Evolutionary conservation across 192 early-diverging fungal species (phyloP), one percentile per base, ranked within the genome.

Genomic region (Jimgerdemannia flammicorona): DNA sequence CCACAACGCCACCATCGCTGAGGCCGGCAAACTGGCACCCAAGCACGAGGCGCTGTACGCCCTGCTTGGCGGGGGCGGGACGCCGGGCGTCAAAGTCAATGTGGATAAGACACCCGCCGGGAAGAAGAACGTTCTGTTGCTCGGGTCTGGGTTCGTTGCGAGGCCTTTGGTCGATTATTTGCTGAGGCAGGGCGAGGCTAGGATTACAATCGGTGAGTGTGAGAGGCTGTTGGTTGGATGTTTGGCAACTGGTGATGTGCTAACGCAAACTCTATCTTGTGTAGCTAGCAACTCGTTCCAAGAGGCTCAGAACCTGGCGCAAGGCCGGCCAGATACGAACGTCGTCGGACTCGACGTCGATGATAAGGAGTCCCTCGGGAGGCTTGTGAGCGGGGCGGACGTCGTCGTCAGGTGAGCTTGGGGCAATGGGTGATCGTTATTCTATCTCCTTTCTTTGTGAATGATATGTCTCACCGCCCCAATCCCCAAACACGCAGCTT

Each of bases 91-190:
- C 40, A 66, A 79, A 40, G 67, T 69, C 18, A 11, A 43, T 20
- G 70, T 44, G 19, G 77, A 77, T 29, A 79, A 78, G 66, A 79
- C 72, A 63, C 74, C 67, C 9, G 67, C 75, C 43, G 49, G 59
- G 20, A 81, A 80, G 42, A 75, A 85, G 69, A 89, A 84, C 39
- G 78, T 84, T 3, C 67, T 84, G 3, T 49, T 84, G 19, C 68
- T 81, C 4, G 79, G 81, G 10, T 95, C 95, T 11, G 97, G 98
- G 9, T 96, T 95, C 82, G 98, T 99, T 19, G 91, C 95, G 39
- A 91, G 88, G 74, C 98, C 98, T 17, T 80, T 96, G 20, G 94
- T 98, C 19, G 94, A 99, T 68, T 95, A 97, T 79, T 78, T 99
- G 42, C 74, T 90, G 0, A 79, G 91, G 17, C 75, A 79, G 14